Base-by-base conservation (phyloP, 106 monocot species). In the Dioscorea zingiberensis region DNA sequence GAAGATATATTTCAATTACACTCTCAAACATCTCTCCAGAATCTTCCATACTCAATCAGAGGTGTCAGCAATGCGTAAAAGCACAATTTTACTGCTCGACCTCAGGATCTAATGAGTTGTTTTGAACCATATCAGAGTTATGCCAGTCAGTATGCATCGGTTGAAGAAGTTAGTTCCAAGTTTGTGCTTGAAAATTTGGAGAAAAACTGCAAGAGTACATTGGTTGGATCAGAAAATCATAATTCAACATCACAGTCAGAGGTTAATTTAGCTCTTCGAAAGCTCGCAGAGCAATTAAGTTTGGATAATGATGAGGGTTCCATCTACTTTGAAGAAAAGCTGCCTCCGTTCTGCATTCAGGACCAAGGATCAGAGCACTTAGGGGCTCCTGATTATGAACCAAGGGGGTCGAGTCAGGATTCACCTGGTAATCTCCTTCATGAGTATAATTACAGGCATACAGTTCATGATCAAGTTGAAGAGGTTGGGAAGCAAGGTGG, bases 241-340 rank as follows among this genome's bases (percentile, higher is more conserved):
- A 19, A 51, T 19, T 19, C 51, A 51, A 18, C 51, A 51, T 51
- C 51, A 18, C 7, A 51, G 51, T 19, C 51, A 1, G 51, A 4
- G 51, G 51, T 51, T 16, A 51, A 19, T 18, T 13, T 16, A 51
- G 51, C 51, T 13, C 19, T 51, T 18, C 69, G 22, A 38, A 77
- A 72, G 65, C 84, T 49, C n/a, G 78, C 62, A 62, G 27, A 44
- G 68, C 78, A 88, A 47, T 76, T 88, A 69, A 81, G 78, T 66
- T 70, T 81, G 73, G 78, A 78, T 28, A 82, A 76, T 70, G 80
- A 84, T 67, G 62, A 76, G 0, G 38, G 38, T 65, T 45, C 28
- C 25, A 25, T 72, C 25, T 74, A 60, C 54, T 55, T 66, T 55
- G 63, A 66, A 47, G 61, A 84, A 63, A 72, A 21, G 12, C 47